These are phyloP conservation scores for Centaurea solstitialis DNA, from an alignment of 129 eudicot species.

Conservation along the genomic window DNA sequence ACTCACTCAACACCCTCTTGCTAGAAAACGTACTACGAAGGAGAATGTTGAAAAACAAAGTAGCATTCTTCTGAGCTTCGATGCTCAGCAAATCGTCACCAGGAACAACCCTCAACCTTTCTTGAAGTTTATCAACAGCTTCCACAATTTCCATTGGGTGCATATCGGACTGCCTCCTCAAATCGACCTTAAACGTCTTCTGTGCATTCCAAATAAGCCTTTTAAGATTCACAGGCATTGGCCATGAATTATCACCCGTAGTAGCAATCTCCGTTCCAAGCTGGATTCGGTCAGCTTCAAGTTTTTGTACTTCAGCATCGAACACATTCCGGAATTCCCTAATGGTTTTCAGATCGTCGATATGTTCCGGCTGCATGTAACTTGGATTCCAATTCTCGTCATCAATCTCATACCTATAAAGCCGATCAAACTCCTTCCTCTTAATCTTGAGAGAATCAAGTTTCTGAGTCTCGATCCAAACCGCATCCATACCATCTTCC, in stretches of 20 bases:
- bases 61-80: slow-evolving; percentile 97
- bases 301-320: slow-evolving; percentile 94
- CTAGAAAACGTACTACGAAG: slow-evolving; percentile 95
- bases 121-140: slow-evolving; percentile 94
- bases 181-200: slow-evolving; percentile 82
- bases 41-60: slow-evolving; percentile 86
- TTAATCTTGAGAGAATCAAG: slow-evolving; percentile 82
- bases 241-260: slow-evolving; percentile 94
- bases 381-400: slow-evolving; percentile 79
- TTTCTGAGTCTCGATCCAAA: slow-evolving; percentile 93
- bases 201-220: slow-evolving; percentile 88
- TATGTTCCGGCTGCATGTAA: slow-evolving; percentile 82
- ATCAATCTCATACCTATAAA: slow-evolving; percentile 74
- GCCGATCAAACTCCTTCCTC: slow-evolving; percentile 59
- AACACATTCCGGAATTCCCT: slow-evolving; percentile 91
- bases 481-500: slow-evolving; percentile 99
- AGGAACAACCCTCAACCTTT: slow-evolving; percentile 85
- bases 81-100: slow-evolving; percentile 91
- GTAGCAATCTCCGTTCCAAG: slow-evolving; percentile 95
- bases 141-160: slow-evolving; percentile 97
- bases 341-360: slow-evolving; percentile 82
- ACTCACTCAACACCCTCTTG: slow-evolving; percentile 84
- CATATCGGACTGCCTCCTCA: slow-evolving; percentile 88
- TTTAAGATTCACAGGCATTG: slow-evolving; percentile 89
- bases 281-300: slow-evolving; percentile 81